Conservation (phyloP, 148 eudicot species). For the Pharnaceum exiguum region DNA sequence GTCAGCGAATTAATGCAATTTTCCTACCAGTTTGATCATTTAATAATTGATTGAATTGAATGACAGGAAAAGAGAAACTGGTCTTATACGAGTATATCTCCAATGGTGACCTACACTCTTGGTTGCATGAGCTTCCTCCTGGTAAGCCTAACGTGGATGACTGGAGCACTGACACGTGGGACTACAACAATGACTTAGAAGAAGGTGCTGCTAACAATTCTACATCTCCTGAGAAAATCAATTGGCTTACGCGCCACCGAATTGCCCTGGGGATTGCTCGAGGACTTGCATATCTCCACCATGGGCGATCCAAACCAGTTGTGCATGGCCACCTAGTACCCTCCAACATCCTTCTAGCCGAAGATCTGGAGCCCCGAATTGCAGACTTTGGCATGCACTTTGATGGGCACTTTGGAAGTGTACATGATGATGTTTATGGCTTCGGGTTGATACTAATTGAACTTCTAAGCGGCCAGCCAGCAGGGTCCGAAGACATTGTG, state of each 20-base stretch:
- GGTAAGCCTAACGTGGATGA: slow-evolving; percentile 76
- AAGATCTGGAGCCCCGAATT: slow-evolving; percentile 71
- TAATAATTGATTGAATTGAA: background rate
- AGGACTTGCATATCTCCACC: slow-evolving; percentile 93
- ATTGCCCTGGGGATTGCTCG: slow-evolving; percentile 90
- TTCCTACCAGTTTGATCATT: background rate
- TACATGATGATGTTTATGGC: slow-evolving; percentile 61
- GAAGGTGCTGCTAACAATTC: slow-evolving; percentile 18
- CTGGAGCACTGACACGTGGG: slow-evolving; percentile 98
- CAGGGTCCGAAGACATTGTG: slow-evolving; percentile 33
- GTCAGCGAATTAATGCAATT: slow-evolving; percentile 10
- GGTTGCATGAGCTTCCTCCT: slow-evolving; percentile 90
- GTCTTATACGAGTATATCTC: slow-evolving; percentile 76
- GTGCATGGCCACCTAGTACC: slow-evolving; percentile 87
- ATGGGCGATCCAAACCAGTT: slow-evolving; percentile 68
- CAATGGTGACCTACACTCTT: slow-evolving; percentile 81
- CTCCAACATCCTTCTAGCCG: slow-evolving; percentile 63
- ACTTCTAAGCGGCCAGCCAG: slow-evolving; percentile 46
- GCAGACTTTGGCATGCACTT: slow-evolving; percentile 51
- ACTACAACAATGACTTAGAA: slow-evolving; percentile 29
- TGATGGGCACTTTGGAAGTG: slow-evolving; percentile 21
- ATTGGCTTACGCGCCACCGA: slow-evolving; percentile 81
- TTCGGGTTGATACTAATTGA: slow-evolving; percentile 72
- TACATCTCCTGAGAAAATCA: slow-evolving; percentile 44
- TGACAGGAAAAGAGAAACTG: slow-evolving; percentile 77